Percentiles rank a stretch among this genome's conserved stretches.
phyloP scores from a whole-genome alignment of 352 stramenopile species.

The Lagenidium sp. region DNA sequence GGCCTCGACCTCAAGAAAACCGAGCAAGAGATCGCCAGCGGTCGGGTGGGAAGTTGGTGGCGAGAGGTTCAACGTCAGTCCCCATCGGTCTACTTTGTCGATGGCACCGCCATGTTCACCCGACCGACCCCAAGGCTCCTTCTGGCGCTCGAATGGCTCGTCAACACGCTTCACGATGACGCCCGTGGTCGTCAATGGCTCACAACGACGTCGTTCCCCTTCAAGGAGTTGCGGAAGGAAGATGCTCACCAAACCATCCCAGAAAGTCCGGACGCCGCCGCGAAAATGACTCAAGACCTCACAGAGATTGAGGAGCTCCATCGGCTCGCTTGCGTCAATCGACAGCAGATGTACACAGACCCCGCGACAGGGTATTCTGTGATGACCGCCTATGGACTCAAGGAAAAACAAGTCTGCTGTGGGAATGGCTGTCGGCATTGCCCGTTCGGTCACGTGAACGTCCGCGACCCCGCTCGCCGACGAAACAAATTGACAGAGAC shows the following conservation, averaged over 20 bases:
- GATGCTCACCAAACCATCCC: slow-evolving; percentile 1
- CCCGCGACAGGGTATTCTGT: slow-evolving; percentile 81
- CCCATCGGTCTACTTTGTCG: slow-evolving; percentile 38
- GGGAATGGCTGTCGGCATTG: slow-evolving; percentile 88
- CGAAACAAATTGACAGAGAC: slow-evolving; percentile 24
- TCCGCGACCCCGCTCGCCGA: slow-evolving; percentile 27
- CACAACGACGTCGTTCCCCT: slow-evolving; percentile 27
- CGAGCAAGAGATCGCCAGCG: slow-evolving; percentile 23
- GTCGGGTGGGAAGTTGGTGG: slow-evolving; percentile 37
- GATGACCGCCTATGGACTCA: slow-evolving; percentile 76
- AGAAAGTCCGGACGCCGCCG: not conserved
- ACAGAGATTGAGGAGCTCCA: slow-evolving; percentile 63
- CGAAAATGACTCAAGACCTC: slow-evolving; percentile 10
- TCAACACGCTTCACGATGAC: slow-evolving; percentile 24
- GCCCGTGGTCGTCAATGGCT: slow-evolving; percentile 14
- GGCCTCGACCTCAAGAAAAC: slow-evolving; percentile 38
- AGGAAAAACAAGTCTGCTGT: slow-evolving; percentile 79
- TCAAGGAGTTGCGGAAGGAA: slow-evolving; percentile 18
- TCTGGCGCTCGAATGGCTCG: slow-evolving; percentile 47
- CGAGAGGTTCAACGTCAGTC: slow-evolving; percentile 7
- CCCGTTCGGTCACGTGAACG: slow-evolving; percentile 82
- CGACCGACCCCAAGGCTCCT: slow-evolving; percentile 48
- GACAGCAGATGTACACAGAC: slow-evolving; percentile 78
- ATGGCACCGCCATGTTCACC: slow-evolving; percentile 68
- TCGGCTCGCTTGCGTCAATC: slow-evolving; percentile 44